Evolutionary conservation across 768 basidiomycete species (phyloP), one percentile per base, ranked within the genome.

Genomic region (Leccinum incarnatum): DNA sequence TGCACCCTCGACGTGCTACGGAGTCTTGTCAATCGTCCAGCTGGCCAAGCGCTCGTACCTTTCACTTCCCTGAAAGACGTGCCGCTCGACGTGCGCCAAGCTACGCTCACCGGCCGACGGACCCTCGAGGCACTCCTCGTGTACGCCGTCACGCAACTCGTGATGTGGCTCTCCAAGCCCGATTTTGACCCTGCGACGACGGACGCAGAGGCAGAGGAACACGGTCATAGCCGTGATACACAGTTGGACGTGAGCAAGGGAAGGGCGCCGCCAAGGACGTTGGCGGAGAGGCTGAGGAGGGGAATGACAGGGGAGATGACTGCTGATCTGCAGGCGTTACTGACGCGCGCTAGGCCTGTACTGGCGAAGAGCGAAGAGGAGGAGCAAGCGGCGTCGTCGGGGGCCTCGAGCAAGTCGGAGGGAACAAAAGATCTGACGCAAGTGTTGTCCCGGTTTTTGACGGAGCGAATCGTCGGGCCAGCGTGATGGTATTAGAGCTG

Each of bases 291-390:
- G 36, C 63, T 90, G 64, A 76, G 90, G 65, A 75, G 90, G 60
- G 89, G 89, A 0, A 86, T 91, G 86, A 87, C 87, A 8, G 88
- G 87, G 2, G 91, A 93, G 74, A 84, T 92, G 81, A 85, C 84
- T 42, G 79, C 80, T 1, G 91, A 93, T 70, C 62, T 93, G 60
- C 84, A 87, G 67, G 76, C 81, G 4, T 69, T 92, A 65, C 57
- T 93, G 72, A 82, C 73, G 58, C 89, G 84, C 65, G 80, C 88
- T 14, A 85, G 83, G 63, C 81, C 85, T 1, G 72, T 90, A 36
- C 73, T 93, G 25, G 78, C 75, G 14, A 88, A 89, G 69, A 83
- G 83, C 64, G 76, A 83, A 59, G 69, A 71, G 17, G 72, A 83
- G 46, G 62, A 40, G 4, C 40, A 40, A 40, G 40, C 40, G 40